phyloP scores from a whole-genome alignment of 2,329 filamentous ascomycete genomes.

The Botrytis tulipae region DNA sequence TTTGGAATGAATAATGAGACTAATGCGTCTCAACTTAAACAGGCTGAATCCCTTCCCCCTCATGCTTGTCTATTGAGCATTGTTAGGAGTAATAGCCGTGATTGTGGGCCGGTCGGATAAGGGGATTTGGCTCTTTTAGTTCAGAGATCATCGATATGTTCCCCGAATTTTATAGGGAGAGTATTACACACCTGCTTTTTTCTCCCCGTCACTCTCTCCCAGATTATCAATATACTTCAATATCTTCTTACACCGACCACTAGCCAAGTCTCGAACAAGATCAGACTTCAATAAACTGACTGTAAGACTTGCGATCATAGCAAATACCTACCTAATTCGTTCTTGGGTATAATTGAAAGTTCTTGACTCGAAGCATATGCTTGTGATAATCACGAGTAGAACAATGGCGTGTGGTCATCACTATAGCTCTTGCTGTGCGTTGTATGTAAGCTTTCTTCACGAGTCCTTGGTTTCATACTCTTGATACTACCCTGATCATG shows the following conservation, averaged over 20 bases:
- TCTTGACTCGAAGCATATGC: background rate
- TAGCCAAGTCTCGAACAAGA: background rate
- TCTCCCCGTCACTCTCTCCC: background rate
- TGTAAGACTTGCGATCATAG: background rate
- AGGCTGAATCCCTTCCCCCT: accelerated
- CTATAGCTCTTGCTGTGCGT: background rate
- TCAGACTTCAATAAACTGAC: background rate
- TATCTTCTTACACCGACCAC: background rate
- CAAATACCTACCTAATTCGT: accelerated
- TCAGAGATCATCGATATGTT: background rate
- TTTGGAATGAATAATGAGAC: accelerated
- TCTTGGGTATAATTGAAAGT: background rate
- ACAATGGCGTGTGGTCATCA: background rate
- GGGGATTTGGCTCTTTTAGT: accelerated
- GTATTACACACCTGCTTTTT: background rate
- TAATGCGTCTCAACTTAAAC: background rate
- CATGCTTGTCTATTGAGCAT: background rate
- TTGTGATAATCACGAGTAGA: background rate
- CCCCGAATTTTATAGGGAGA: accelerated
- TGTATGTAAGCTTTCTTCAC: background rate
- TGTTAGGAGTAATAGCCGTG: background rate
- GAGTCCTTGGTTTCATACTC: too few species aligned
- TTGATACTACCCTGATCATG: background rate
- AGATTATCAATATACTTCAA: background rate
- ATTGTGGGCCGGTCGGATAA: too few species aligned